Conservation (phyloP, 371 early-diverging fungal genomes). For the Fennellomyces sp. region DNA sequence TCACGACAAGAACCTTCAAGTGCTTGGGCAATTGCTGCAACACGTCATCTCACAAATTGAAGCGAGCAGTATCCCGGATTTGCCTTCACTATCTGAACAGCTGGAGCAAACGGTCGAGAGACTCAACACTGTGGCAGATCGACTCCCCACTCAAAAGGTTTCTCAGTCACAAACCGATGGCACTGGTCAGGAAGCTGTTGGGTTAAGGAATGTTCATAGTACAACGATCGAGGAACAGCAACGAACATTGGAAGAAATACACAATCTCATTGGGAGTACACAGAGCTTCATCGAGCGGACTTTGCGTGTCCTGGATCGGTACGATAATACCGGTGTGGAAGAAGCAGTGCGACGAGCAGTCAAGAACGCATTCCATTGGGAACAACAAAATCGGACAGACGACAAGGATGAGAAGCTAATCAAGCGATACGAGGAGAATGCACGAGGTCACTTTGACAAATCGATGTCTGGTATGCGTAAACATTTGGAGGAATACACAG, state of each 20-base stretch:
- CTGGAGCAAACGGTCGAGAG: conserved; percentile 38
- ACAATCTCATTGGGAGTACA: conserved; percentile 32
- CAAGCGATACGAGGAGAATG: conserved; percentile 50
- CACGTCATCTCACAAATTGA: conserved; percentile 40
- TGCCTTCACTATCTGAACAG: conserved; percentile 20
- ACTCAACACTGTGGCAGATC: not conserved
- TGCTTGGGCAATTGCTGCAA: conserved; percentile 39
- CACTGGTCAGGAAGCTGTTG: not conserved
- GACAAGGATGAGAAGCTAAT: conserved; percentile 36
- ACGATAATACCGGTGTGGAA: conserved; percentile 37
- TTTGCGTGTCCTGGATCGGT: conserved; percentile 33
- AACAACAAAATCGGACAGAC: conserved; percentile 24
- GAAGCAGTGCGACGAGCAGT: conserved; percentile 47
- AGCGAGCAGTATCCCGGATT: conserved; percentile 30
- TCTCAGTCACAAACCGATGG: not conserved
- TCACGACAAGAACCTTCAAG: conserved; percentile 37
- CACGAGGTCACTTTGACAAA: conserved; percentile 44
- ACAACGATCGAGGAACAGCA: not conserved
- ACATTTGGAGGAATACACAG: conserved; percentile 47
- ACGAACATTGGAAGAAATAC: conserved; percentile 22
- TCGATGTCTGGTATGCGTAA: conserved; percentile 46
- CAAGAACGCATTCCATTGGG: conserved; percentile 39
- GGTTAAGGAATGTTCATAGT: no score
- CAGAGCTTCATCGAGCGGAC: conserved; percentile 45
- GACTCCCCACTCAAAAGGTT: conserved; percentile 1